These are phyloP conservation scores for Hemisphaericaspora lyxosophila DNA, from an alignment of 1,139 yeast genomes.

Conservation along the genomic window DNA sequence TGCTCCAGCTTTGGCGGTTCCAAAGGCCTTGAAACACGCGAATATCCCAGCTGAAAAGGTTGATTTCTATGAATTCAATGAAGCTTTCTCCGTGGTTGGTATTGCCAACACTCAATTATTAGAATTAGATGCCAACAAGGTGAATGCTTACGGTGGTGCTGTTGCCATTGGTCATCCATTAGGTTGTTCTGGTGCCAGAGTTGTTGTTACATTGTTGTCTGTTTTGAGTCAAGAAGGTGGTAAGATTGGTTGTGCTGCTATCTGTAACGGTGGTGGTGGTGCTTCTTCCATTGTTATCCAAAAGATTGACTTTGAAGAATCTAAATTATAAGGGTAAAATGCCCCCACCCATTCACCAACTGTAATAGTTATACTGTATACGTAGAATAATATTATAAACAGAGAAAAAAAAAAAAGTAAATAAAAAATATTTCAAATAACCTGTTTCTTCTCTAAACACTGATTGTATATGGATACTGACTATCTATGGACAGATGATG, in stretches of 20 bases:
- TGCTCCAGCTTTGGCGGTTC: conserved; percentile 90
- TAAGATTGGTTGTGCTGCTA: conserved; percentile 88
- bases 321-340: conserved; percentile 25
- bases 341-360: not conserved
- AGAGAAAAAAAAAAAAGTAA: conserved; percentile 1
- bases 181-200: conserved; percentile 97
- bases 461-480: conserved; percentile 8
- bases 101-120: conserved; percentile 81
- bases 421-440: not conserved
- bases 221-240: conserved; percentile 82
- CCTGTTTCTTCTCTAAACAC: not conserved
- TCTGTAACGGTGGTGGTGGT: conserved; percentile 99
- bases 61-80: conserved; percentile 89
- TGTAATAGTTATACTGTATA: not conserved
- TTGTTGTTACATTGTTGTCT: conserved; percentile 77
- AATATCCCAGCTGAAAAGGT: conserved; percentile 56
- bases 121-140: conserved; percentile 61
- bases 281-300: conserved; percentile 56
- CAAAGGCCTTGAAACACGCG: conserved; percentile 92
- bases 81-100: conserved; percentile 96
- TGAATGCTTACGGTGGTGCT: conserved; percentile 97
- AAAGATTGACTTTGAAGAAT: conserved; percentile 28
- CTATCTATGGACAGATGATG: conserved; percentile 13
- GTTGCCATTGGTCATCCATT: conserved; percentile 97
- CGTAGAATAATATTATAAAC: not conserved